Conservation (phyloP, 352 stramenopile species). For the Pythium biforme region DNA sequence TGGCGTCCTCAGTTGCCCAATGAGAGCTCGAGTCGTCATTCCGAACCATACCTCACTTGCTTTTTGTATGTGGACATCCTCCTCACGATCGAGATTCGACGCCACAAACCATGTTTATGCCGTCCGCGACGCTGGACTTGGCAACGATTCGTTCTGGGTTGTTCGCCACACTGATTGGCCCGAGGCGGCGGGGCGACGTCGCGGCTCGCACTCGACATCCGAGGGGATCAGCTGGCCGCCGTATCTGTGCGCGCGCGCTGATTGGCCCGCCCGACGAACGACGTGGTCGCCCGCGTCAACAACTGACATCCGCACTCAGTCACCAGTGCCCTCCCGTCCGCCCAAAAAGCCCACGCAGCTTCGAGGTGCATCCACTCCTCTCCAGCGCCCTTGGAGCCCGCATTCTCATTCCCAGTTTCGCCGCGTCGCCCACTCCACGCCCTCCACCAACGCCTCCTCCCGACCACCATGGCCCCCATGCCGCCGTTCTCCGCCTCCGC, state of each 20-base stretch:
- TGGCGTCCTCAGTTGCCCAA: conserved; percentile 4
- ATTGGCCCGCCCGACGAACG: conserved; percentile 10
- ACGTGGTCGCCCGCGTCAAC: conserved; percentile 1
- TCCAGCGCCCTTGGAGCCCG: conserved; percentile 3
- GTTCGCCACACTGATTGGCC: neutral
- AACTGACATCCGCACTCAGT: conserved; percentile 1
- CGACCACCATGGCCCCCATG: conserved; percentile 30
- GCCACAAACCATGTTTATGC: no score
- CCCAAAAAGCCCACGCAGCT: neutral
- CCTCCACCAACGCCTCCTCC: neutral
- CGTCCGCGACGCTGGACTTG: no score
- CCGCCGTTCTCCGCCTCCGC: conserved; percentile 28
- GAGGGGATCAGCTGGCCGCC: conserved; percentile 8
- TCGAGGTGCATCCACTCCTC: no score
- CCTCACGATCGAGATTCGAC: neutral
- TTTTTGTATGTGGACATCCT: neutral
- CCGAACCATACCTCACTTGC: neutral
- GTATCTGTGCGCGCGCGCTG: conserved; percentile 8
- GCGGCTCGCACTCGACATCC: neutral
- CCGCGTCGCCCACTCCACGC: neutral
- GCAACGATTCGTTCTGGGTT: neutral
- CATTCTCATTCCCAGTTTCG: conserved; percentile 16
- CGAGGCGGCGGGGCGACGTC: neutral
- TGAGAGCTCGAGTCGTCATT: neutral
- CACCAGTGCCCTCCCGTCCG: neutral